Evolutionary conservation across 345 rosid genomes (phyloP).

Genomic region (Brassica incana): DNA sequence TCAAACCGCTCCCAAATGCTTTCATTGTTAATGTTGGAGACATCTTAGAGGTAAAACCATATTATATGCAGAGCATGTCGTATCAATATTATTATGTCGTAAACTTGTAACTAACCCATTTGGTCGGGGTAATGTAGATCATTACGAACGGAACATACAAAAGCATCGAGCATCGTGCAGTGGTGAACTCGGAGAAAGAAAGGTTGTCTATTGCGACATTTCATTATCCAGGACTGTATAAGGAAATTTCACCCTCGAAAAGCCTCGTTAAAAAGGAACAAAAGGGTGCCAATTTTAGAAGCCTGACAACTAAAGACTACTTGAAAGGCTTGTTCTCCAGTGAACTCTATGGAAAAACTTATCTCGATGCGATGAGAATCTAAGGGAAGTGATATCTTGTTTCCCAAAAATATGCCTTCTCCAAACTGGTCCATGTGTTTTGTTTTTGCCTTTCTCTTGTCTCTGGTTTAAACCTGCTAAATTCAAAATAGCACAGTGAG

Average conservation of each 20-base stretch:
- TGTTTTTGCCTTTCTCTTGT: background rate
- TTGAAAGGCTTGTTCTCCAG: constrained; percentile 28
- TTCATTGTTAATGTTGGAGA: constrained; percentile 64
- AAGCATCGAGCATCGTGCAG: constrained; percentile 45
- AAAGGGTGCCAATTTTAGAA: constrained; percentile 24
- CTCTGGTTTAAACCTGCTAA: background rate
- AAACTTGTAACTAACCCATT: too few species aligned
- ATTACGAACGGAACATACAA: constrained; percentile 41
- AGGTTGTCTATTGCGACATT: constrained; percentile 45
- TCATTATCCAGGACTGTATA: constrained; percentile 27
- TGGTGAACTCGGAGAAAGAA: constrained; percentile 40
- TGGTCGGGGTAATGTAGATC: constrained; percentile 23
- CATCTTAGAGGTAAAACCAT: constrained; percentile 33
- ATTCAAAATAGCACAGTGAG: background rate
- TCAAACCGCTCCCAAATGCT: constrained; percentile 54
- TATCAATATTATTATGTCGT: too few species aligned
- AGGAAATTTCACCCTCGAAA: constrained; percentile 36
- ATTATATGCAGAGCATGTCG: too few species aligned
- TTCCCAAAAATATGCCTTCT: background rate
- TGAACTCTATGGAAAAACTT: constrained; percentile 33
- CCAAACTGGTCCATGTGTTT: background rate
- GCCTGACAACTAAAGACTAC: constrained; percentile 21
- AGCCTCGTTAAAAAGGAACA: constrained; percentile 28
- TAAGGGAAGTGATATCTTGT: background rate
- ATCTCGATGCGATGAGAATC: constrained; percentile 36